Percentiles rank a stretch among this genome's conserved stretches.
phyloP scores from a whole-genome alignment of 2,329 filamentous ascomycete species.

The Phyllosticta citribraziliensis region DNA sequence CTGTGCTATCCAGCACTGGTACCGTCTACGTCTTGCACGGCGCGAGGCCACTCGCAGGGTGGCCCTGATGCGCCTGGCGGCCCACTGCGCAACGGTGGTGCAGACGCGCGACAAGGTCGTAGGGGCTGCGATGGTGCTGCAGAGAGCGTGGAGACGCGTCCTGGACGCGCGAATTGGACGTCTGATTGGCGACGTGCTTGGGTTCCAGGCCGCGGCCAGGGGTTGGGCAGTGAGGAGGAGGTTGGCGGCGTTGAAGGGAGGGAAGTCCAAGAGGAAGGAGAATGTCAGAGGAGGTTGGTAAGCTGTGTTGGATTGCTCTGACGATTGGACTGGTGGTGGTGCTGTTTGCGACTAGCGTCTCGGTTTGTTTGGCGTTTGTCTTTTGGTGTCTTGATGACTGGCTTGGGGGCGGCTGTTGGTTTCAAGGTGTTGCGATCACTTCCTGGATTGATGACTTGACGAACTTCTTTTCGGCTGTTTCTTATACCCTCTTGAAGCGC shows the following conservation, averaged over 20 bases:
- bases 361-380: background rate
- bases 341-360: background rate
- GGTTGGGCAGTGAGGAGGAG: conserved; percentile 31
- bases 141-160: conserved; percentile 34
- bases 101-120: conserved; percentile 33
- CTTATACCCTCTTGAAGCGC: background rate
- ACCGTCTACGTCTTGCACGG: conserved; percentile 30
- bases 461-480: background rate
- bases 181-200: conserved; percentile 28
- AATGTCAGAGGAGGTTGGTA: conserved; percentile 25
- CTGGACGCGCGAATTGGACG: conserved; percentile 24
- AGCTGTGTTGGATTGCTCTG: background rate
- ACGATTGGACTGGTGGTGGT: background rate
- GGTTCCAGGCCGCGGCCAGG: conserved; percentile 35
- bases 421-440: background rate
- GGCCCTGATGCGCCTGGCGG: conserved; percentile 32
- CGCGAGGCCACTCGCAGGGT: conserved; percentile 25
- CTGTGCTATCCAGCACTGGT: conserved; percentile 42
- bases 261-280: conserved; percentile 22
- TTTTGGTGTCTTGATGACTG: background rate
- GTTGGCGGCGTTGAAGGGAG: conserved; percentile 17
- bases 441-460: background rate
- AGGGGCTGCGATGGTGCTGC: conserved; percentile 32
- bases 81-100: conserved; percentile 39
- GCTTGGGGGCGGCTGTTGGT: background rate